These are phyloP conservation scores for Kokia cookei DNA, from an alignment of 441 rosid genomes.

Conservation along the genomic window DNA sequence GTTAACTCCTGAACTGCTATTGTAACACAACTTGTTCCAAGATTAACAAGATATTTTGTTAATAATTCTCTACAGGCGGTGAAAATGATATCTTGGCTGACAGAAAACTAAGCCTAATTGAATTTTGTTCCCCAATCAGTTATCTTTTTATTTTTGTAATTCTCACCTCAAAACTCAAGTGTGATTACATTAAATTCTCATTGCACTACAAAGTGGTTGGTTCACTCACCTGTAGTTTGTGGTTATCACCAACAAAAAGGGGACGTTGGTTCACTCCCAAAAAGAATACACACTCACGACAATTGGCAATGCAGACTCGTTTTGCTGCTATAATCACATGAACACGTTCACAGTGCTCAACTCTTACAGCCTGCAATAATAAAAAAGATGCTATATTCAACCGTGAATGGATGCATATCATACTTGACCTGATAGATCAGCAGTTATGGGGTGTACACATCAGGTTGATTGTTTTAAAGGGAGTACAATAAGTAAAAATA, in stretches of 20 bases:
- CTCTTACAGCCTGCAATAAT: conserved; percentile 66
- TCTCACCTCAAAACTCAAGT: not conserved
- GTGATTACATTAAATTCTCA: not conserved
- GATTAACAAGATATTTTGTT: not conserved
- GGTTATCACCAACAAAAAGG: conserved; percentile 95
- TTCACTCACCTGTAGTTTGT: conserved; percentile 77
- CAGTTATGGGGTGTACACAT: not conserved
- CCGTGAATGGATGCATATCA: not conserved
- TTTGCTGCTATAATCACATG: conserved; percentile 88
- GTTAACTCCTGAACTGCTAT: not conserved
- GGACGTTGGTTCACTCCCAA: conserved; percentile 98
- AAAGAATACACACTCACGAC: conserved; percentile 95
- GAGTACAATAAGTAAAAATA: not conserved
- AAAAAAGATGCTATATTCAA: not conserved
- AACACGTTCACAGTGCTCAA: conserved; percentile 98
- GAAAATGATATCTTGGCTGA: too few species aligned
- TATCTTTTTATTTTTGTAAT: not conserved
- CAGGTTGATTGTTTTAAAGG: not conserved
- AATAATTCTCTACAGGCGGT: not conserved
- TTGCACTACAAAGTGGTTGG: not conserved
- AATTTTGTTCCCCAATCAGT: not conserved
- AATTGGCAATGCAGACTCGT: conserved; percentile 90
- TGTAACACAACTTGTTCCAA: not conserved
- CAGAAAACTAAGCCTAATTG: not conserved
- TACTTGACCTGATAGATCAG: not conserved